Evolutionary conservation across 441 rosid genomes (phyloP).

Genomic region (Corymbia calophylla): DNA sequence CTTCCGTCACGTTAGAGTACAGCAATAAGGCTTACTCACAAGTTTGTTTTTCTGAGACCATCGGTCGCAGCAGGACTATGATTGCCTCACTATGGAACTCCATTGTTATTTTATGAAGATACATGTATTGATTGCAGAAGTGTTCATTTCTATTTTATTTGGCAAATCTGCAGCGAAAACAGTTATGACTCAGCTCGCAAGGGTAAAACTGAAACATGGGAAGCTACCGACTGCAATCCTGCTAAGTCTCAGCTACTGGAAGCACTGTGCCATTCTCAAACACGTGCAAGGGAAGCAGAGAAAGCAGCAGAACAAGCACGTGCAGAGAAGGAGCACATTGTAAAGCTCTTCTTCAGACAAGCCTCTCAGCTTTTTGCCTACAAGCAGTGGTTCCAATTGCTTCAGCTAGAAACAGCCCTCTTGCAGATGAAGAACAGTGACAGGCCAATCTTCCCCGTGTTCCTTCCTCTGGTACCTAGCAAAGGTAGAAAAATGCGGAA

Average conservation of each 20-base stretch:
- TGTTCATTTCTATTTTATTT: not conserved
- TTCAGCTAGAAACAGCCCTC: constrained; percentile 74
- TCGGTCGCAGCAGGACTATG: not conserved
- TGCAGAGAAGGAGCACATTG: constrained; percentile 77
- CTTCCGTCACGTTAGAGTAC: not conserved
- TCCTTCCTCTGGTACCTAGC: constrained; percentile 41
- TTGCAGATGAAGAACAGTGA: constrained; percentile 51
- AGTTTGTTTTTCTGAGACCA: not conserved
- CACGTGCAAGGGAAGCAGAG: constrained; percentile 98
- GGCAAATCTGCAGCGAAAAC: constrained; percentile 15
- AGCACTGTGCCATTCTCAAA: constrained; percentile 91
- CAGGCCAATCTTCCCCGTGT: constrained; percentile 39
- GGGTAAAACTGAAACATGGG: constrained; percentile 19
- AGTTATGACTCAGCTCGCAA: constrained; percentile 23
- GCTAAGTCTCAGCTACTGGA: constrained; percentile 77
- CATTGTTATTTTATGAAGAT: not conserved
- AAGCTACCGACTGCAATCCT: constrained; percentile 36
- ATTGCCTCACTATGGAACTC: not conserved
- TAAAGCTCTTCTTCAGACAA: constrained; percentile 80
- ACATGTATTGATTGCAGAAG: not conserved
- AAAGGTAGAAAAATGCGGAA: constrained; percentile 30
- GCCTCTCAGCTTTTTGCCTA: constrained; percentile 93
- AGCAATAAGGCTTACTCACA: not conserved
- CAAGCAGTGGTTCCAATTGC: constrained; percentile 82
- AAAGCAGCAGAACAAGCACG: constrained; percentile 68